These are phyloP conservation scores for Blastocystis sp. DNA, from an alignment of 352 stramenopile species.

Conservation along the genomic window DNA sequence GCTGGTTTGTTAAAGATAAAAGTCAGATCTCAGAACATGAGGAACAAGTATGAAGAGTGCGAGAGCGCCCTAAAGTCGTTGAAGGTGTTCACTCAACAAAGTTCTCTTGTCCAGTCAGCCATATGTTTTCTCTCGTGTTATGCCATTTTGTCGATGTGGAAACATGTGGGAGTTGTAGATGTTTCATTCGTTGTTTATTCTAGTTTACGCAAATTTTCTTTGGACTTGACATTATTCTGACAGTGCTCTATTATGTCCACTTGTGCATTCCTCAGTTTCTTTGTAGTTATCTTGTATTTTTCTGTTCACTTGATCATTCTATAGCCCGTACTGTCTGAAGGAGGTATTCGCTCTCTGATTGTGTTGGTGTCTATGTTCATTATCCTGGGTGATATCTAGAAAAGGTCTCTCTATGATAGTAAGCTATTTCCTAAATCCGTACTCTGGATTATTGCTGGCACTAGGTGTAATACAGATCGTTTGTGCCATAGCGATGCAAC, in stretches of 20 bases:
- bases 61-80: background rate
- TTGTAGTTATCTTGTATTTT: background rate
- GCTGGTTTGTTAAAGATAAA: background rate
- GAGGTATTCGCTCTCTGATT: background rate
- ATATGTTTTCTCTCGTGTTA: background rate
- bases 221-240: background rate
- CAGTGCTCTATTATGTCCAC: background rate
- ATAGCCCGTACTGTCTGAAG: background rate
- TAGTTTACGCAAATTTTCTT: background rate
- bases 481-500: background rate
- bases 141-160: background rate
- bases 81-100: background rate
- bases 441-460: background rate
- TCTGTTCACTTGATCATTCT: background rate
- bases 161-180: background rate
- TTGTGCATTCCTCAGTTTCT: background rate
- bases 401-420: background rate
- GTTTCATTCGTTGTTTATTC: background rate
- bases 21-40: background rate
- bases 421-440: background rate
- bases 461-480: background rate
- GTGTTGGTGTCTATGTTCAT: background rate
- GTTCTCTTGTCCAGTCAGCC: background rate
- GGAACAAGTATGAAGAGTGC: background rate
- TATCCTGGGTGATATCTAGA: background rate